These are phyloP conservation scores for Wallemia mellicola DNA, from an alignment of 1,284 basidiomycete species.

Conservation along the genomic window DNA sequence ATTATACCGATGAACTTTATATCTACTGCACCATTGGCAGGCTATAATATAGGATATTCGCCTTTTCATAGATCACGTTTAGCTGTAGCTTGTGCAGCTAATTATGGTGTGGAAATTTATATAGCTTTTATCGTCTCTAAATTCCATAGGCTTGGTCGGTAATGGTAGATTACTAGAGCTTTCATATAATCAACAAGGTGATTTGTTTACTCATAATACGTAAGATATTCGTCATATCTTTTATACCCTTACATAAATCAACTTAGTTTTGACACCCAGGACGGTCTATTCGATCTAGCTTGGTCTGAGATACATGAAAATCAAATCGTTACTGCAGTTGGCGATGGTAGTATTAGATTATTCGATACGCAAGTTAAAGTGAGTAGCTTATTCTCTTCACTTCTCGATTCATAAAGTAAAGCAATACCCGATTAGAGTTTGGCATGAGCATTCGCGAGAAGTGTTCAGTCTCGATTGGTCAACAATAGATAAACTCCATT, in stretches of 20 bases:
- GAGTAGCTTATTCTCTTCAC: conserved; percentile 12
- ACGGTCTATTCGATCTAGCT: conserved; percentile 67
- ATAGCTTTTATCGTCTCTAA: too few species aligned
- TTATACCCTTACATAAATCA: conserved; percentile 3
- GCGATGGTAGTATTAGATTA: conserved; percentile 24
- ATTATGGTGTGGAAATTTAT: conserved; percentile 32
- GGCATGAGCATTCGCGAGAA: conserved; percentile 79
- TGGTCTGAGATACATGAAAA: conserved; percentile 83
- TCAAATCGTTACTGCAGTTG: conserved; percentile 17
- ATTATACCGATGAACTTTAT: neutral
- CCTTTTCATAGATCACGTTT: conserved; percentile 58
- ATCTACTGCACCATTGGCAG: conserved; percentile 51
- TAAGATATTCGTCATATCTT: conserved; percentile 16
- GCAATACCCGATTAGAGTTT: conserved; percentile 63
- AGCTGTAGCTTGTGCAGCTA: conserved; percentile 67
- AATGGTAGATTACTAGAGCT: conserved; percentile 60
- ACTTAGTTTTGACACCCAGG: conserved; percentile 65
- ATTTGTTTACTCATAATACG: conserved; percentile 32
- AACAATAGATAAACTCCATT: conserved; percentile 67
- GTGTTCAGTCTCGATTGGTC: conserved; percentile 94
- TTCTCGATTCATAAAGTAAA: conserved; percentile 13
- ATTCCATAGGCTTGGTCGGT: conserved; percentile 38
- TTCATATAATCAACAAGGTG: conserved; percentile 23
- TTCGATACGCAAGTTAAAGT: conserved; percentile 78
- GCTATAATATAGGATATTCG: conserved; percentile 65